Evolutionary conservation across 371 early-diverging fungal species (phyloP).

Genomic region (Coemansia sp.): DNA sequence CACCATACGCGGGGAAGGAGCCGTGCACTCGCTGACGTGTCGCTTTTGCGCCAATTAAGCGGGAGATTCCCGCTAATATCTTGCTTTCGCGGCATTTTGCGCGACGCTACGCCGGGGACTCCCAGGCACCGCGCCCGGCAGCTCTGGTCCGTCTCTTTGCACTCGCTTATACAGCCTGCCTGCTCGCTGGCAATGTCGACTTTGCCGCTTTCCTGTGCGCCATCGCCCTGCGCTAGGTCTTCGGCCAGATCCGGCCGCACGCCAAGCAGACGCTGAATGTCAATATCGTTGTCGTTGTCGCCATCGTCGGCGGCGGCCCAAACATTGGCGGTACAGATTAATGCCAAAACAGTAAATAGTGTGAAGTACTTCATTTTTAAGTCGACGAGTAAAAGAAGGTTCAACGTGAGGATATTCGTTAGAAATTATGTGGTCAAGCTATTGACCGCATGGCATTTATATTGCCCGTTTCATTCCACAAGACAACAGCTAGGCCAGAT

Average conservation of each 20-base stretch:
- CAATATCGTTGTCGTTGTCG: too few relatives aligned
- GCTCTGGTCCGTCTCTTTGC: slow-evolving; percentile 33
- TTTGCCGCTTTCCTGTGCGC: neutral
- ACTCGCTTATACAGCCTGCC: slow-evolving; percentile 24
- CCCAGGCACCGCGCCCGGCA: slow-evolving; percentile 41
- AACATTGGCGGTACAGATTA: too few relatives aligned
- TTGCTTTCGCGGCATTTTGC: slow-evolving; percentile 38
- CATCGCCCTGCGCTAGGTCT: neutral
- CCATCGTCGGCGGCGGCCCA: too few relatives aligned
- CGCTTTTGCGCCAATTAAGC: neutral
- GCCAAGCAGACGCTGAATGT: neutral
- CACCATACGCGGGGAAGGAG: neutral
- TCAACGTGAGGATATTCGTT: too few relatives aligned
- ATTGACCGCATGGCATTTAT: too few relatives aligned
- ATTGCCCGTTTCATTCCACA: too few relatives aligned
- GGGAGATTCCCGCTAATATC: slow-evolving; percentile 3
- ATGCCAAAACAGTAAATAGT: too few relatives aligned
- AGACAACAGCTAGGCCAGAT: too few relatives aligned
- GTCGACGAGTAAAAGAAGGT: too few relatives aligned
- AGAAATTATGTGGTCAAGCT: too few relatives aligned
- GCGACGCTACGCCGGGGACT: slow-evolving; percentile 38
- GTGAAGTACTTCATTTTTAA: too few relatives aligned
- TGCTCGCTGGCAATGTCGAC: slow-evolving; percentile 2
- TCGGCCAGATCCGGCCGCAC: slow-evolving; percentile 34
- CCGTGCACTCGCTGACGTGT: neutral